These are phyloP conservation scores for Aegilops longissima DNA, from an alignment of 176 grass and related monocot species.

Conservation along the genomic window DNA sequence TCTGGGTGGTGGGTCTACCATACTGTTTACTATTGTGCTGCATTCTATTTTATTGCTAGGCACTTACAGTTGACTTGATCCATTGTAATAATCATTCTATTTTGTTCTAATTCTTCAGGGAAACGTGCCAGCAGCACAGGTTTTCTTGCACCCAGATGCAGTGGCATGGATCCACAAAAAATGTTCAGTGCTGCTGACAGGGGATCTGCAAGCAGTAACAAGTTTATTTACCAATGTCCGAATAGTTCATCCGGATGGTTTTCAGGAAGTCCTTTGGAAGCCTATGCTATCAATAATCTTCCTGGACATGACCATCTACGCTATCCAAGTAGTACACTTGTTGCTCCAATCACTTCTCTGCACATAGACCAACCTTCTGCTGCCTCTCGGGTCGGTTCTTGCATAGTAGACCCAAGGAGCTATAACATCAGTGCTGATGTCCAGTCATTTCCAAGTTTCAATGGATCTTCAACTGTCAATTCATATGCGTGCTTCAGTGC, in stretches of 20 bases:
- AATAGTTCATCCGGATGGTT: slow-evolving; percentile 23
- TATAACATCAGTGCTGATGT: not conserved
- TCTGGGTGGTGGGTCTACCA: not conserved
- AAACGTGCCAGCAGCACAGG: not conserved
- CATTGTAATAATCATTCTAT: not conserved
- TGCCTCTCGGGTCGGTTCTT: not conserved
- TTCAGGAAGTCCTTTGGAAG: not conserved
- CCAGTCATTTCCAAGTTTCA: not conserved
- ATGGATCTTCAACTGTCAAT: slow-evolving; percentile 10
- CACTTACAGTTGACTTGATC: slow-evolving; percentile 11
- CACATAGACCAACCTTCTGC: not conserved
- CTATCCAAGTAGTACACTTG: not conserved
- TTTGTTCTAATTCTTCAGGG: slow-evolving; percentile 3
- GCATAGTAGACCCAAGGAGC: slow-evolving; percentile 7
- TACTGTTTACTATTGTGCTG: slow-evolving; percentile 11
- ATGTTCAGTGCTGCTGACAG: slow-evolving; percentile 5
- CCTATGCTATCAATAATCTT: not conserved
- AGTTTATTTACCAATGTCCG: not conserved
- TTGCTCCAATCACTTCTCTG: not conserved
- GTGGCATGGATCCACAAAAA: not conserved
- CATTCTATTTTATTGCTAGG: not conserved
- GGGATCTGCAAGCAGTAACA: slow-evolving; percentile 7
- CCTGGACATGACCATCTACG: not conserved
- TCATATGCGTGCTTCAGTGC: not conserved
- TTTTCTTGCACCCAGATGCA: slow-evolving; percentile 17